phyloP scores from a whole-genome alignment of 805 yeast genomes.

The Myxozyma neglecta region DNA sequence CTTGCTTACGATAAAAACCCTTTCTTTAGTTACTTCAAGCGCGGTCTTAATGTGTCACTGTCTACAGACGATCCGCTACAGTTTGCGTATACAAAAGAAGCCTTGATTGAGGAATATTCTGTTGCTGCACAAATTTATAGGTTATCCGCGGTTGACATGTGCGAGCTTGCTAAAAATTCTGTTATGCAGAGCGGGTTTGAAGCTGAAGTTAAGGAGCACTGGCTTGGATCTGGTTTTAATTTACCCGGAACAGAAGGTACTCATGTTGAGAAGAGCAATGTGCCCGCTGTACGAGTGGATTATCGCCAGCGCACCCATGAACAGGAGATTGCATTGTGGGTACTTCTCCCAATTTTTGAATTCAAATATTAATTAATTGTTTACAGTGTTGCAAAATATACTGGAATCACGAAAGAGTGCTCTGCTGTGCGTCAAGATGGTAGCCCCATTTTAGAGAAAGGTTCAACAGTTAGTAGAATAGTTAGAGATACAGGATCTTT shows the following conservation, averaged over 20 bases:
- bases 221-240: slow-evolving; percentile 71
- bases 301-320: slow-evolving; percentile 85
- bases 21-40: slow-evolving; percentile 81
- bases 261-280: slow-evolving; percentile 90
- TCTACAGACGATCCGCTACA: slow-evolving; percentile 98
- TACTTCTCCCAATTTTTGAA: neutral
- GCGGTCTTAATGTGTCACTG: slow-evolving; percentile 90
- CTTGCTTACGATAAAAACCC: slow-evolving; percentile 97
- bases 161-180: slow-evolving; percentile 91
- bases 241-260: slow-evolving; percentile 72
- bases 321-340: slow-evolving; percentile 50
- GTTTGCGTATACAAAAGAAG: slow-evolving; percentile 95
- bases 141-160: slow-evolving; percentile 92
- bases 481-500: neutral
- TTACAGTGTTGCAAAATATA: slow-evolving; percentile 15
- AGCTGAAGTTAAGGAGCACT: slow-evolving; percentile 76
- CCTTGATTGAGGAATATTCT: slow-evolving; percentile 94
- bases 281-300: slow-evolving; percentile 82
- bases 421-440: neutral
- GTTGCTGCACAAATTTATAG: slow-evolving; percentile 98
- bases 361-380: neutral
- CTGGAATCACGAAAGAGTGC: neutral
- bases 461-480: neutral
- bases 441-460: neutral
- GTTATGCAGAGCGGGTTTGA: slow-evolving; percentile 96